Conservation (phyloP, 768 basidiomycete species). For the Hericium erinaceus region DNA sequence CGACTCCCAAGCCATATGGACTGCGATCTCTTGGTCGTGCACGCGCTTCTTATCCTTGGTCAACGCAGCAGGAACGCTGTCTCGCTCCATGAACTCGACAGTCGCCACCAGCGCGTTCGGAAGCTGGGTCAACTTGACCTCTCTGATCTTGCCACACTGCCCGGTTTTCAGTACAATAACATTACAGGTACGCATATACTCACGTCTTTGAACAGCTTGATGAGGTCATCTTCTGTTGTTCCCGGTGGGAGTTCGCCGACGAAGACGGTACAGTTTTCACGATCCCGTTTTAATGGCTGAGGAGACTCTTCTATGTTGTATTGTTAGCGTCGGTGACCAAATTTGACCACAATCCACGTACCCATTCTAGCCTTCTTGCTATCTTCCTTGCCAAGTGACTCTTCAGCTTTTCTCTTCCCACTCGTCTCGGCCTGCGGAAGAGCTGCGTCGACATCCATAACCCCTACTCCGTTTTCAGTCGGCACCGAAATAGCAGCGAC, state of each 20-base stretch:
- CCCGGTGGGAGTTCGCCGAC: slow-evolving; percentile 58
- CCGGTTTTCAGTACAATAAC: slow-evolving; percentile 9
- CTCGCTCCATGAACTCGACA: slow-evolving; percentile 82
- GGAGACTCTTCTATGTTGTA: slow-evolving; percentile 32
- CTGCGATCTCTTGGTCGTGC: slow-evolving; percentile 63
- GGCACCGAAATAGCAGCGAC: slow-evolving; percentile 18
- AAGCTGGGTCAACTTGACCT: slow-evolving; percentile 67
- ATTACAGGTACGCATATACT: slow-evolving; percentile 14
- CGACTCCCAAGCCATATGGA: slow-evolving; percentile 88
- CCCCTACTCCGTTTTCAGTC: neutral
- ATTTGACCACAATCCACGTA: slow-evolving; percentile 23
- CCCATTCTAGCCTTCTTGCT: slow-evolving; percentile 58
- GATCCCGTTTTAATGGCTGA: slow-evolving; percentile 68
- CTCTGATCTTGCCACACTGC: slow-evolving; percentile 83
- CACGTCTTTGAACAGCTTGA: slow-evolving; percentile 78
- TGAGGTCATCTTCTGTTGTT: slow-evolving; percentile 58
- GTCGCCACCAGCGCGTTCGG: slow-evolving; percentile 61
- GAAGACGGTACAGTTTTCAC: slow-evolving; percentile 90
- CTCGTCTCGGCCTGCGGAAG: slow-evolving; percentile 30
- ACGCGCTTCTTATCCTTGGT: slow-evolving; percentile 94
- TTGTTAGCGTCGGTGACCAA: neutral
- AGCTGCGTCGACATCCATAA: slow-evolving; percentile 32
- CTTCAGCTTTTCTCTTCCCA: slow-evolving; percentile 59
- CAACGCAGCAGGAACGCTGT: slow-evolving; percentile 74
- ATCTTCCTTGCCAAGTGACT: slow-evolving; percentile 28